phyloP scores from a whole-genome alignment of 129 eudicot species.

The Escallonia rubra region DNA sequence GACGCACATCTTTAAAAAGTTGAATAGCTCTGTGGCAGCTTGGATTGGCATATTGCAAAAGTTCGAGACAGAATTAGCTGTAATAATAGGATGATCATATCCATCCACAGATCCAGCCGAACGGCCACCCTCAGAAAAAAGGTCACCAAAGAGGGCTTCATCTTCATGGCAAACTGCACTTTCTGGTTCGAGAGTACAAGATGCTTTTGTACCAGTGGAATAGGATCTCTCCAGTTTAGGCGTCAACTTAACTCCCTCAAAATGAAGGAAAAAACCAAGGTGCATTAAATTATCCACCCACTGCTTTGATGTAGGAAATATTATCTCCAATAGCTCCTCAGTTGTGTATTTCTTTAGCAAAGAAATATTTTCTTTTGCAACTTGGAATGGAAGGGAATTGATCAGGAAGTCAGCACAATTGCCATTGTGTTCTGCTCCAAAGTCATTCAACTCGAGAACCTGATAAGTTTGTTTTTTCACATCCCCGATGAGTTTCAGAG shows the following conservation, averaged over 20 bases:
- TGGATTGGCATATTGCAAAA: conserved; percentile 65
- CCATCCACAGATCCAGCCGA: conserved; percentile 89
- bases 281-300: conserved; percentile 87
- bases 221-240: conserved; percentile 65
- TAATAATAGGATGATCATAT: conserved; percentile 56
- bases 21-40: conserved; percentile 69
- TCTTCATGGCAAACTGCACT: conserved; percentile 81
- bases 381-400: conserved; percentile 37
- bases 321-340: conserved; percentile 55
- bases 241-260: conserved; percentile 74
- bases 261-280: conserved; percentile 69
- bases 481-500: conserved; percentile 61
- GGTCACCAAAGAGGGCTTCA: conserved; percentile 94
- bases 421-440: conserved; percentile 19
- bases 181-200: conserved; percentile 60
- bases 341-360: conserved; percentile 51
- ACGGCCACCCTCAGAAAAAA: conserved; percentile 91
- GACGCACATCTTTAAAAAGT: conserved; percentile 50
- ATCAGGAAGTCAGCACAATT: conserved; percentile 17
- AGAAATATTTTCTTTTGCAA: conserved; percentile 30
- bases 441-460: conserved; percentile 42
- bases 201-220: conserved; percentile 60
- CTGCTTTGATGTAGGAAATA: conserved; percentile 59
- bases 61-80: conserved; percentile 44
- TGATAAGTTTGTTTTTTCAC: conserved; percentile 50